Percentiles rank a stretch among this genome's conserved stretches.
Evolutionary conservation across 345 rosid genomes (phyloP).

Genomic region (Gossypioides kirkii): DNA sequence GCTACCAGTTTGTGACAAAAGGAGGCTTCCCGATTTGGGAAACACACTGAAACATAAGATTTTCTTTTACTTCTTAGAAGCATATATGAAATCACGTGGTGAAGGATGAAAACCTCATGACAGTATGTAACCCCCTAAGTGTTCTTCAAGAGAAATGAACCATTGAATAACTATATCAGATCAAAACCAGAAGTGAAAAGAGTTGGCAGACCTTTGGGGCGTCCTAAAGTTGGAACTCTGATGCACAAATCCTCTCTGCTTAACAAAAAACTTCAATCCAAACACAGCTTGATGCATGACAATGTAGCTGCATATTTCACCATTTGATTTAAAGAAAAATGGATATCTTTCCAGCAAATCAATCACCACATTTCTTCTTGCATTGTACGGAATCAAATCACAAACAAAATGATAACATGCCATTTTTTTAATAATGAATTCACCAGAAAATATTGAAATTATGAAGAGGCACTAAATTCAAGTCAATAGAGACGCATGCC

Average conservation of each 20-base stretch:
- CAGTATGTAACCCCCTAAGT: background rate
- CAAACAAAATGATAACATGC: too few relatives aligned
- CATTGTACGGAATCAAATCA: conserved; percentile 6
- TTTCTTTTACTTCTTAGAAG: background rate
- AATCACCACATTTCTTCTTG: conserved; percentile 27
- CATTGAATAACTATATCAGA: background rate
- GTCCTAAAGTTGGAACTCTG: conserved; percentile 23
- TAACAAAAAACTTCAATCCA: conserved; percentile 20
- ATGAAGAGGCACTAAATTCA: too few relatives aligned
- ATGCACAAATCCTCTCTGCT: conserved; percentile 17
- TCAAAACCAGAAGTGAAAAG: background rate
- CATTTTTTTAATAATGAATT: too few relatives aligned
- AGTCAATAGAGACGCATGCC: too few relatives aligned
- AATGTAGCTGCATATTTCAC: conserved; percentile 22
- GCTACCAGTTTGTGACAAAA: background rate
- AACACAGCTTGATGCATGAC: conserved; percentile 36
- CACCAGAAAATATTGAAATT: too few relatives aligned
- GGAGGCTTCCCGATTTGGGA: background rate
- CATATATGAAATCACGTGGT: background rate
- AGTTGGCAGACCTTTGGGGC: background rate
- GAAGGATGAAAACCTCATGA: background rate
- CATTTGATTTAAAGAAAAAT: too few relatives aligned
- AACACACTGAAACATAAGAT: background rate
- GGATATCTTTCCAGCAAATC: background rate
- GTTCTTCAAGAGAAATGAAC: background rate